Base-by-base conservation (phyloP, 139 green algal species). In the Zygnema cylindricum region DNA sequence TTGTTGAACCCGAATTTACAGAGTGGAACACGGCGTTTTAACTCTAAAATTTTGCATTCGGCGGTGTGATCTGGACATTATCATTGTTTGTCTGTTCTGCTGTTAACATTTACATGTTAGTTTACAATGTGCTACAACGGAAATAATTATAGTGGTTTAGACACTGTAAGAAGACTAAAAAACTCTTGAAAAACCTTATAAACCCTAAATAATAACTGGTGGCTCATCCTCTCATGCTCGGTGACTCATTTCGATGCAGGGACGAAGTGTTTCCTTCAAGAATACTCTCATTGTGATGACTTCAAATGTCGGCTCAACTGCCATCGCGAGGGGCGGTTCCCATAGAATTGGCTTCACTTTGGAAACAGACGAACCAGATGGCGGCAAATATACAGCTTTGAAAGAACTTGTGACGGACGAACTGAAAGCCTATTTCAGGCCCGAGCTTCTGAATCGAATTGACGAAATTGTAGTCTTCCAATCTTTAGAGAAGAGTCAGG, bases 381-480 rank as follows among this genome's bases (percentile, higher is more conserved):
- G 86, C 2, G 82, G 76, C 73, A 43, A 89, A 76, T 95, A 97
- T 81, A 35, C 55, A 3, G 92, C 90, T 69, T 90, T 98, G 43
- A 89, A 94, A 30, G 57, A 75, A 22, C 86, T 96, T 33, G 95
- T 98, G 21, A 92, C 94, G 38, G 96, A 98, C 49, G 95, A 97
- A 89, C 90, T 97, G 73, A 96, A 95, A 88, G 78, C 75, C 30
- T 95, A 94, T 91, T 97, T 98, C 93, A 69, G 93, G 3, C 95
- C 95, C 2, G 95, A 97, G 93, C 87, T 97, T 42, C 90, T 97
- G 42, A 97, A 97, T 91, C 91, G 95, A 32, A 91, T 97, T 83
- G 95, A 97, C 78, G 95, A 98, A 88, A 76, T 92, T 93, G 99
- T 99, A 79, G 97, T 99, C n/a, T 99, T 99, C 97, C 92, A 96